A percentile compares a stretch with the other conserved stretches of the same genome.
Evolutionary conservation across 495 filamentous ascomycete species (phyloP).

Genomic region (Daldinia vernicosa): DNA sequence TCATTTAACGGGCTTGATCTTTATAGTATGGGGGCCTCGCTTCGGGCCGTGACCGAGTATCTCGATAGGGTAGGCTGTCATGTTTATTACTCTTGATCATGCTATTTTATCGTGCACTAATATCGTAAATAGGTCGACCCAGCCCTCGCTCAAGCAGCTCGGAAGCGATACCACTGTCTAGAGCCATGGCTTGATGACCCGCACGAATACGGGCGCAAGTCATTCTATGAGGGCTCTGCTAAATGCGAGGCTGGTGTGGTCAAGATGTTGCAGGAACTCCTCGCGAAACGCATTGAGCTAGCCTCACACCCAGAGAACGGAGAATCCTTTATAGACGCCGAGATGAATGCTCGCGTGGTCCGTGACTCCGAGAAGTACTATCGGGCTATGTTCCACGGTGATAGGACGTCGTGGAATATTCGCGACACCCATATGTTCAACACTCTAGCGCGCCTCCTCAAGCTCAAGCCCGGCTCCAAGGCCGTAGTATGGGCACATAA

Average conservation of each 20-base stretch:
- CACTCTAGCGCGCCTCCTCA: conserved; percentile 56
- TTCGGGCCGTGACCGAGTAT: conserved; percentile 60
- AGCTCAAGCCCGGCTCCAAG: conserved; percentile 51
- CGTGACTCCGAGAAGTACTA: conserved; percentile 63
- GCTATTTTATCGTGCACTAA: neutral
- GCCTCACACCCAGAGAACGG: conserved; percentile 47
- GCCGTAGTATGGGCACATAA: conserved; percentile 67
- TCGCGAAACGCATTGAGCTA: conserved; percentile 54
- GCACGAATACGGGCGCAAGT: conserved; percentile 53
- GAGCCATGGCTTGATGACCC: conserved; percentile 63
- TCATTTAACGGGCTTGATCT: conserved; percentile 63
- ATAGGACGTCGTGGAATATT: conserved; percentile 60
- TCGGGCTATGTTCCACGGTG: conserved; percentile 64
- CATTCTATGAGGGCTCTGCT: conserved; percentile 51
- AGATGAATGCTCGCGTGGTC: conserved; percentile 63
- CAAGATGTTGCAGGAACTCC: conserved; percentile 56
- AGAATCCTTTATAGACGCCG: conserved; percentile 58
- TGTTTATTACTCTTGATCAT: too few species aligned
- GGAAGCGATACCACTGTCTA: conserved; percentile 59
- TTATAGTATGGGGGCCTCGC: conserved; percentile 62
- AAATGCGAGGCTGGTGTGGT: conserved; percentile 58
- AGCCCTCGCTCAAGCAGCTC: conserved; percentile 52
- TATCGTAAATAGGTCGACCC: conserved; percentile 48
- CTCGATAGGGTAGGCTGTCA: conserved; percentile 47
- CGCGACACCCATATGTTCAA: conserved; percentile 65